Percentiles rank a stretch among this genome's conserved stretches.
Evolutionary conservation across 495 filamentous ascomycete genomes (phyloP).

Genomic region (Lasiosphaeria hispida): DNA sequence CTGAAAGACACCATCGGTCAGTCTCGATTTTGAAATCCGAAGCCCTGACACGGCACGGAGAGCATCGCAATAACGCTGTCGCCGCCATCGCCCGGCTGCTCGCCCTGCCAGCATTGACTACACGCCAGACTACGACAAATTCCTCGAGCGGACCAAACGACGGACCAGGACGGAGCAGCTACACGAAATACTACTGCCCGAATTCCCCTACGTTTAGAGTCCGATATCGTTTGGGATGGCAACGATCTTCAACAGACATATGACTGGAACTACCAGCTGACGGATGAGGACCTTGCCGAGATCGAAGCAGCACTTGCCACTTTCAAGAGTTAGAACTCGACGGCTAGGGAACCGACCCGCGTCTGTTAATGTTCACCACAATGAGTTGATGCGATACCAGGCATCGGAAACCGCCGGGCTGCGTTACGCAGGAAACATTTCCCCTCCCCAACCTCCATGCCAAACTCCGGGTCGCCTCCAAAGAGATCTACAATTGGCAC

Average conservation of each 20-base stretch:
- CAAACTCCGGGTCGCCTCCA: slow-evolving; percentile 50
- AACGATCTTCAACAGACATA: slow-evolving; percentile 45
- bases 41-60: too few relatives aligned
- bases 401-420: too few relatives aligned
- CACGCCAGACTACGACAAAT: slow-evolving; percentile 55
- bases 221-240: slow-evolving; percentile 59
- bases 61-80: too few relatives aligned
- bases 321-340: slow-evolving; percentile 47
- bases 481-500: slow-evolving; percentile 54
- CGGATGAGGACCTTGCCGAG: slow-evolving; percentile 48
- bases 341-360: neutral
- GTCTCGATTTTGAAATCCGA: too few relatives aligned
- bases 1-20: too few relatives aligned
- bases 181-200: slow-evolving; percentile 42
- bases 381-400: too few relatives aligned
- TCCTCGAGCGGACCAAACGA: slow-evolving; percentile 47
- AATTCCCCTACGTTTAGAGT: slow-evolving; percentile 50
- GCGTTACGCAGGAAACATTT: too few relatives aligned
- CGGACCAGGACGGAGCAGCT: slow-evolving; percentile 44
- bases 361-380: too few relatives aligned
- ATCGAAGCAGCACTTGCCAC: slow-evolving; percentile 53
- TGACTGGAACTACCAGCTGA: slow-evolving; percentile 54
- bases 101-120: slow-evolving; percentile 53
- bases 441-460: too few relatives aligned
- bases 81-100: too few relatives aligned